Conservation (phyloP, 805 yeast species). For the Yarrowia bubula region DNA sequence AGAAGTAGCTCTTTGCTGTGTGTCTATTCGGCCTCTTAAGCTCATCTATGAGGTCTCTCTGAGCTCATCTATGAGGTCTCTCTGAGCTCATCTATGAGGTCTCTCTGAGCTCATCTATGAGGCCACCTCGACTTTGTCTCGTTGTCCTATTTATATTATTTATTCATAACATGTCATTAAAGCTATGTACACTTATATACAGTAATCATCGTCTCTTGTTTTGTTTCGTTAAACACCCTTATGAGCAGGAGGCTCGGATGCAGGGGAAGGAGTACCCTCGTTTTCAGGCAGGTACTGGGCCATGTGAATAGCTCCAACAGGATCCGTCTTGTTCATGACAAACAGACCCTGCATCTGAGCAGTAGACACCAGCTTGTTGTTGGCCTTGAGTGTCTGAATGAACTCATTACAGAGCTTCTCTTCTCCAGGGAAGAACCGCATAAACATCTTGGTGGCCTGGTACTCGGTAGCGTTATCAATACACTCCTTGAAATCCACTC, state of each 20-base stretch:
- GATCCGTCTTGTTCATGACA: slow-evolving; percentile 84
- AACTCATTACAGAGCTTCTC: slow-evolving; percentile 57
- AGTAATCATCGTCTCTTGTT: neutral
- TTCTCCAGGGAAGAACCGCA: slow-evolving; percentile 71
- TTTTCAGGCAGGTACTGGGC: slow-evolving; percentile 37
- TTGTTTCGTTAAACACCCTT: neutral
- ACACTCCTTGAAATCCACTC: slow-evolving; percentile 80
- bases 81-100: too few species aligned
- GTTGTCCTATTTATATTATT: neutral
- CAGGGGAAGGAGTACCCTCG: slow-evolving; percentile 9
- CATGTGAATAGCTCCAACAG: slow-evolving; percentile 70
- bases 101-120: too few species aligned
- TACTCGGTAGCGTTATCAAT: slow-evolving; percentile 82
- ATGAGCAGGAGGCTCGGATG: slow-evolving; percentile 18
- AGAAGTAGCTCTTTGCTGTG: too few species aligned
- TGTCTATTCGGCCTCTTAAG: too few species aligned
- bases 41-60: too few species aligned
- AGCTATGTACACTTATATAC: slow-evolving; percentile 8
- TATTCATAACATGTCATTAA: neutral
- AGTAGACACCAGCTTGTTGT: slow-evolving; percentile 68
- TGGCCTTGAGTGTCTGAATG: slow-evolving; percentile 45
- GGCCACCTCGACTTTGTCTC: too few species aligned
- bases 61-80: too few species aligned
- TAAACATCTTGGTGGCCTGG: slow-evolving; percentile 81
- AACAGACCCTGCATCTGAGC: slow-evolving; percentile 95